phyloP scores from a whole-genome alignment of 495 filamentous ascomycete species.

The Lentithecium fluviatile region DNA sequence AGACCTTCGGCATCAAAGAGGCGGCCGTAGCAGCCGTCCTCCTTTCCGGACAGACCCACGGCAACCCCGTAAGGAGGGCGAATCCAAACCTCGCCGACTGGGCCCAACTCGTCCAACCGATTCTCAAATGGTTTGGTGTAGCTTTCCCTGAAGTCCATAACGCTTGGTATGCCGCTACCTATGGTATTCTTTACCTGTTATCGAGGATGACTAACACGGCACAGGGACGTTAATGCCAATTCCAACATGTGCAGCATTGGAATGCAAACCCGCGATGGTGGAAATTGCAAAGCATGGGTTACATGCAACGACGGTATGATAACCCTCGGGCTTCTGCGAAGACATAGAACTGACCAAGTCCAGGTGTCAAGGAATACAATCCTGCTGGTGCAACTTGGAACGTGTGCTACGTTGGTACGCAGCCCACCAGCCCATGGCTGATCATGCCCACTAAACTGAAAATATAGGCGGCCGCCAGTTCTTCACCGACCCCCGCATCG shows the following conservation, averaged over 20 bases:
- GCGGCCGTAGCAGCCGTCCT: not conserved
- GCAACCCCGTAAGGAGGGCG: no score
- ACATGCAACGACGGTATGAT: not conserved
- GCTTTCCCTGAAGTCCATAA: not conserved
- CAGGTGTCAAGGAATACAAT: not conserved
- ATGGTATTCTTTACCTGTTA: not conserved
- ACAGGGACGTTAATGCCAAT: not conserved
- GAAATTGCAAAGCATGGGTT: not conserved
- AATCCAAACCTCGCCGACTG: not conserved
- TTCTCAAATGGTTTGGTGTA: not conserved
- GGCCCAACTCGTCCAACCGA: not conserved
- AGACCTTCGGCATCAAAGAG: not conserved
- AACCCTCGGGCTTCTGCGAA: not conserved
- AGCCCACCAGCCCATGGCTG: not conserved
- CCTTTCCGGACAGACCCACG: not conserved
- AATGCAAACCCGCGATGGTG: not conserved
- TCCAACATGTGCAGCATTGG: not conserved
- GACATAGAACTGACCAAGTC: not conserved
- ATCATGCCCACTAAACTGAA: not conserved
- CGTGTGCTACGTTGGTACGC: not conserved
- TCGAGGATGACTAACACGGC: not conserved
- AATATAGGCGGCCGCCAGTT: not conserved
- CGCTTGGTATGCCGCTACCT: not conserved
- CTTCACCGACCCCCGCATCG: not conserved
- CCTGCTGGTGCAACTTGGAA: not conserved